Conservation (phyloP, 2,329 filamentous ascomycete species). For the Sclerotinia borealis region DNA sequence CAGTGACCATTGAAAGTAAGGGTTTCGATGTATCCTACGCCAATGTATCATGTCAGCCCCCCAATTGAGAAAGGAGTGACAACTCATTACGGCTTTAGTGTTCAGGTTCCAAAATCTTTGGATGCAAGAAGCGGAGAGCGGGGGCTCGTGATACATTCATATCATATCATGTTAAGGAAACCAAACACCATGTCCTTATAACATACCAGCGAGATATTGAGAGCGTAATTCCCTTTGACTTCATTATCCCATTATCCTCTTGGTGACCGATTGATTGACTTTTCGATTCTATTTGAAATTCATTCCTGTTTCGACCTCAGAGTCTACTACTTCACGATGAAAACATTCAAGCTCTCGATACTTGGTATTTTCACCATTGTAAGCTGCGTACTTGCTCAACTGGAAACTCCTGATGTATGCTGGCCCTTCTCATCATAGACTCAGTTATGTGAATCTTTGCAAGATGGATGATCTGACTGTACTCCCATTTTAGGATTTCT, state of each 20-base stretch:
- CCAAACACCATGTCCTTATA: background rate
- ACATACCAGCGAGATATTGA: background rate
- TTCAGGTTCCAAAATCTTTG: background rate
- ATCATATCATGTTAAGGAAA: background rate
- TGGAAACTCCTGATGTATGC: background rate
- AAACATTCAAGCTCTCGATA: background rate
- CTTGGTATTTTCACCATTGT: slow-evolving; percentile 3
- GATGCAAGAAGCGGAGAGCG: background rate
- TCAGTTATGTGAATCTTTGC: background rate
- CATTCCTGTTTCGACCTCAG: background rate
- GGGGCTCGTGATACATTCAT: background rate
- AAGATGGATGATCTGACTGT: background rate
- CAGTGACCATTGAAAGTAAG: background rate
- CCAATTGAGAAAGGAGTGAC: background rate
- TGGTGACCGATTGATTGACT: background rate
- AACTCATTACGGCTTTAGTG: background rate
- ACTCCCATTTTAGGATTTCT: background rate
- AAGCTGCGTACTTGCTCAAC: background rate
- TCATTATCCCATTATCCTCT: background rate
- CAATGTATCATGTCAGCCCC: too few species aligned
- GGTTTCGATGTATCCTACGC: background rate
- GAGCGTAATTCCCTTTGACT: background rate
- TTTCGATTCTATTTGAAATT: background rate
- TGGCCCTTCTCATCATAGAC: background rate
- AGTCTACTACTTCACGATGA: background rate